Evolutionary conservation across 139 green algal species (phyloP), one percentile per base, ranked within the genome.

Genomic region (Dunaliella sp.): DNA sequence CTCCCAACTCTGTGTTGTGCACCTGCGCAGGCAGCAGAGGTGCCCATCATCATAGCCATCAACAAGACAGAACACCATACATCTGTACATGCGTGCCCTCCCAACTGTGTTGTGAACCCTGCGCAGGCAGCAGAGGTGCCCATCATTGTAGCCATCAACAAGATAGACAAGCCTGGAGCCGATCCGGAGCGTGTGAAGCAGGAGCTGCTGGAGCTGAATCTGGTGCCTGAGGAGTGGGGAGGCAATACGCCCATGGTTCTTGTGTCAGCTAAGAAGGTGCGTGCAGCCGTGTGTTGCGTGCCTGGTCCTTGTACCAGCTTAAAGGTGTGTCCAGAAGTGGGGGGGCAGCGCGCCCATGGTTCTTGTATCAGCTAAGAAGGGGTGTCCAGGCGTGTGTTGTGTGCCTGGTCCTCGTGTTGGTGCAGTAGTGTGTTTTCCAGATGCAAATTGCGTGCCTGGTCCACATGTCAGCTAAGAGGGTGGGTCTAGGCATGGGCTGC

Each of bases 151-250:
- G 92, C 92, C 79, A 96, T 97, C 87, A 97, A 97, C 90, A 98
- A 98, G 91, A 92, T 98, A 1, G 97, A 99, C 93, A 99, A 99
- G 93, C 93, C 95, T 77, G 96, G 94, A 2, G 97, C 96, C 32
- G 95, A 98, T 48, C 72, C 90, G 32, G 96, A 99, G 73, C 86
- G 95, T 0, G 95, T 98, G n/a, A 98, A 96, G 88, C 83, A 97
- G 91, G 94, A 98, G 86, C 88, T 99, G 77, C 91, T 95, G 12
- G 93, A 97, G 86, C 86, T 96, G 1, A 93, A 93, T 48, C 91
- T 99, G 77, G 90, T 99, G 86, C 92, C 95, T 24, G 97, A 99
- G 91, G 97, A 98, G 87, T 99, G 97, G 97, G 97, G 97, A 30
- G 97, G 97, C 82, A 94, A 94, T 83, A 95, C 93, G 0, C 91